phyloP scores from a whole-genome alignment of 495 filamentous ascomycete species.

The Tuber brumale region DNA sequence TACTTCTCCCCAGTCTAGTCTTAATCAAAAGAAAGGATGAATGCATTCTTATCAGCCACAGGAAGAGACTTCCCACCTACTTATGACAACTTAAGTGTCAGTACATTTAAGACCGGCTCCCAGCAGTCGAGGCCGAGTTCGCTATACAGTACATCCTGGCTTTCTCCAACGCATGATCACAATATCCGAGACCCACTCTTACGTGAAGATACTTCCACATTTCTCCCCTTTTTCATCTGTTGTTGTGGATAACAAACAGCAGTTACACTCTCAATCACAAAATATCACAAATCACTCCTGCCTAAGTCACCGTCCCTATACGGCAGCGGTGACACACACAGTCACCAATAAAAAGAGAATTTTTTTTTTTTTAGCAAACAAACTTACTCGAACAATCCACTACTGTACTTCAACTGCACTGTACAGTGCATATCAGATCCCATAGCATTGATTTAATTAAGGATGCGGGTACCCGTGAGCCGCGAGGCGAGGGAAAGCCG shows the following conservation, averaged over 20 bases:
- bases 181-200: neutral
- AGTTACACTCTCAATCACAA: neutral
- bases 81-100: neutral
- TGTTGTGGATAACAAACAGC: neutral
- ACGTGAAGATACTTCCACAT: neutral
- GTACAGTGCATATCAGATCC: neutral
- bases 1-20: neutral
- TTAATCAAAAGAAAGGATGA: neutral
- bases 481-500: neutral
- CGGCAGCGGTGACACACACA: neutral
- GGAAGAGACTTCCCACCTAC: neutral
- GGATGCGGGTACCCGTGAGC: neutral
- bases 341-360: neutral
- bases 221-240: neutral
- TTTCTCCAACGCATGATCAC: neutral
- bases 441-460: neutral
- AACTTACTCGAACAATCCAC: neutral
- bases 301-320: neutral
- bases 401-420: neutral
- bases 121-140: neutral
- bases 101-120: neutral
- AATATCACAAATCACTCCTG: neutral
- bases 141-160: neutral
- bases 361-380: too few species aligned
- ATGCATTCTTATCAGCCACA: neutral